Percentiles rank a stretch among this genome's conserved stretches.
Evolutionary conservation across 2,329 filamentous ascomycete genomes (phyloP).

Genomic region (Onygena corvina): DNA sequence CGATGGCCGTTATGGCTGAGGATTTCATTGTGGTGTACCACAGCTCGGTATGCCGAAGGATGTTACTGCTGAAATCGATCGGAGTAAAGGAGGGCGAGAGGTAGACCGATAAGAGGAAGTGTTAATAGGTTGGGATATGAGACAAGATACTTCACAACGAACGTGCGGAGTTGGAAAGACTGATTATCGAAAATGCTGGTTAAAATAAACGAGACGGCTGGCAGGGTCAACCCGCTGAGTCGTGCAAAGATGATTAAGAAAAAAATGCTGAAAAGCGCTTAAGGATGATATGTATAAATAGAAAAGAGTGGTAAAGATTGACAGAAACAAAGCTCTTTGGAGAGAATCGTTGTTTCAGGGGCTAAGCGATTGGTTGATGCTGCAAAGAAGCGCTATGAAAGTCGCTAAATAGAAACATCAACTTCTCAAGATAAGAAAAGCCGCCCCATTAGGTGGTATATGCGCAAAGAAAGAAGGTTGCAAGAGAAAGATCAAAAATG

Average conservation of each 20-base stretch:
- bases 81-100: not conserved
- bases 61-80: not conserved
- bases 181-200: not conserved
- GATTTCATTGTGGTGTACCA: not conserved
- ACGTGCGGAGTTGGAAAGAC: not conserved
- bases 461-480: not conserved
- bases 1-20: not conserved
- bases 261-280: not conserved
- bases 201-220: not conserved
- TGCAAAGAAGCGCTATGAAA: not conserved
- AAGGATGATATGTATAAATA: not conserved
- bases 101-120: not conserved
- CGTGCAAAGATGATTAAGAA: constrained; percentile 2
- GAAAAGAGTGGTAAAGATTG: not conserved
- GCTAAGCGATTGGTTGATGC: constrained; percentile 6
- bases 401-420: not conserved
- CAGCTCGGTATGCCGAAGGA: not conserved
- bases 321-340: not conserved
- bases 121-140: not conserved
- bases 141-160: not conserved
- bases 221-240: constrained; percentile 7
- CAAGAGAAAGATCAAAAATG: too few relatives aligned
- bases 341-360: not conserved
- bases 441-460: not conserved
- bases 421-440: not conserved